phyloP scores from a whole-genome alignment of 148 eudicot species.

The Fagopyrum homotropicum region DNA sequence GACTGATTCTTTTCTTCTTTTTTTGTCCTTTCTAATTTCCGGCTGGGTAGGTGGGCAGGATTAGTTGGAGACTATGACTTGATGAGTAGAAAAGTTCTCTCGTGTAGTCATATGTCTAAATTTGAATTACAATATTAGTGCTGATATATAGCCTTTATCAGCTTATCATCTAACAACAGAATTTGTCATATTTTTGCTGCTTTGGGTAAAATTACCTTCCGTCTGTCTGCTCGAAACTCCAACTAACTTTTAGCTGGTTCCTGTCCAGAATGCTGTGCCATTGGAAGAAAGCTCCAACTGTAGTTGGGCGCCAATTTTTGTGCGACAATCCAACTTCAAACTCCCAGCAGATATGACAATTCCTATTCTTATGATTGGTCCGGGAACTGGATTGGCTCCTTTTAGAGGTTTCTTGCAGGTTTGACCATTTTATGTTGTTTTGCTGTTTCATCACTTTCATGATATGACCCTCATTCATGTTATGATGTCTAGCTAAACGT shows the following conservation, averaged over 20 bases:
- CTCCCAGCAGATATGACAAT: constrained; percentile 74
- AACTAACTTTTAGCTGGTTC: constrained; percentile 14
- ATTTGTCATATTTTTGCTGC: background rate
- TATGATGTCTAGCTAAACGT: background rate
- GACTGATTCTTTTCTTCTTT: background rate
- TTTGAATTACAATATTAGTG: no score
- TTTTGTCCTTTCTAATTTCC: no score
- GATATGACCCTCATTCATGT: background rate
- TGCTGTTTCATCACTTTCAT: background rate
- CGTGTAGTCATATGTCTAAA: background rate
- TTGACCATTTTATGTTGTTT: background rate
- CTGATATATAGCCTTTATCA: background rate
- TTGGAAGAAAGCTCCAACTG: constrained; percentile 51
- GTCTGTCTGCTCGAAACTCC: background rate
- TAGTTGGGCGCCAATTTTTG: constrained; percentile 84
- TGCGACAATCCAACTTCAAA: constrained; percentile 84
- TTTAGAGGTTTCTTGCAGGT: constrained; percentile 99
- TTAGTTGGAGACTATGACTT: background rate
- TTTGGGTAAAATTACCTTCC: background rate
- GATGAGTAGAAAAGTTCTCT: background rate
- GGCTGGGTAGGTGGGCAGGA: no score
- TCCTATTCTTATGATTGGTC: constrained; percentile 94
- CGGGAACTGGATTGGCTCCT: constrained; percentile 98
- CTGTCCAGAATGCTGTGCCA: constrained; percentile 66
- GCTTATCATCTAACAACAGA: background rate